A percentile compares a stretch with the other conserved stretches of the same genome.
These are phyloP conservation scores for Rosa lucieae DNA, from an alignment of 306 rosid genomes.

Conservation along the genomic window DNA sequence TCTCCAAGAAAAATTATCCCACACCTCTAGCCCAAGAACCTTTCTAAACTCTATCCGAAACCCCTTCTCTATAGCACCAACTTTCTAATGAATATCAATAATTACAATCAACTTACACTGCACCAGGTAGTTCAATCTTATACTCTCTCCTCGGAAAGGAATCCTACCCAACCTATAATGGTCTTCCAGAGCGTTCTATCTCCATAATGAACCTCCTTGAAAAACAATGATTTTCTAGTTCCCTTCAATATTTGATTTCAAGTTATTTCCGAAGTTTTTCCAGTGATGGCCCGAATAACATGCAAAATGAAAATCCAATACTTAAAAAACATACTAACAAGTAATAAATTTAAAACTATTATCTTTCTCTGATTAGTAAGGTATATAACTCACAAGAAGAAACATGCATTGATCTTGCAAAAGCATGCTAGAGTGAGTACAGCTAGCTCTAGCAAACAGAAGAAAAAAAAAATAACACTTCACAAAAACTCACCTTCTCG, in stretches of 20 bases:
- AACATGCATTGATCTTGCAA: neutral
- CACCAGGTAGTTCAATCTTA: neutral
- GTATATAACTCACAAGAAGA: neutral
- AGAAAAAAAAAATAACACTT: too few relatives aligned
- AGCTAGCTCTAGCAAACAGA: too few relatives aligned
- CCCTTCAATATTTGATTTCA: neutral
- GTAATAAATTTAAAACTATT: neutral
- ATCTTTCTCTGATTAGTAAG: neutral
- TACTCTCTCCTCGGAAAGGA: neutral
- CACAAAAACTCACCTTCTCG: slow-evolving; percentile 55
- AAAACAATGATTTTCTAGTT: neutral
- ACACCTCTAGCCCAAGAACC: neutral
- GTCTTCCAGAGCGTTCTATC: neutral
- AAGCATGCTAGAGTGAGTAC: neutral
- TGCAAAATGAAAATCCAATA: neutral
- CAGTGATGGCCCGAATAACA: neutral
- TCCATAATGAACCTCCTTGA: neutral
- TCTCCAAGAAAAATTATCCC: neutral
- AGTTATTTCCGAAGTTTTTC: neutral
- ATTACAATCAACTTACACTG: neutral
- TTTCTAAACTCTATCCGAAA: neutral
- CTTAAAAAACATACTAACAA: neutral
- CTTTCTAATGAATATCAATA: neutral
- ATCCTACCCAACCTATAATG: neutral
- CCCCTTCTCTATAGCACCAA: neutral